phyloP scores from a whole-genome alignment of 768 basidiomycete species.

The Trametes meyenii region DNA sequence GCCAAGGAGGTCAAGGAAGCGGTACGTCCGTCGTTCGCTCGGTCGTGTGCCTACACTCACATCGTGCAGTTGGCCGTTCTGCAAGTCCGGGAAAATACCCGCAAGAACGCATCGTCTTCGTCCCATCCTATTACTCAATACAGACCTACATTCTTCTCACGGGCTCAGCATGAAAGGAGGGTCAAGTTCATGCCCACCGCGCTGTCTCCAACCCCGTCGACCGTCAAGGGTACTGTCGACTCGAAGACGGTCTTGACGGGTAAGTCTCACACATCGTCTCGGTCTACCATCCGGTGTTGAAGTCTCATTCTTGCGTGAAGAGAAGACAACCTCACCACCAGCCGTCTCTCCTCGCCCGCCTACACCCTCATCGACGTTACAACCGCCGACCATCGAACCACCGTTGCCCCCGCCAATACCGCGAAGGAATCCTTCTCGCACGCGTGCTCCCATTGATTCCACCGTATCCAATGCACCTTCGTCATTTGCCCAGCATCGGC shows the following conservation, averaged over 20 bases:
- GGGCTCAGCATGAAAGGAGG: slow-evolving; percentile 35
- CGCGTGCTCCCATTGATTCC: slow-evolving; percentile 1
- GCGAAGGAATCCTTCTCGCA: slow-evolving; percentile 8
- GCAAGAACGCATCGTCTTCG: slow-evolving; percentile 39
- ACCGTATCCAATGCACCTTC: slow-evolving; percentile 9
- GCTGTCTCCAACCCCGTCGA: slow-evolving; percentile 19
- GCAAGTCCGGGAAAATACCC: slow-evolving; percentile 43
- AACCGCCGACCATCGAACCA: slow-evolving; percentile 7
- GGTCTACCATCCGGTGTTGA: not conserved
- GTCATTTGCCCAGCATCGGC: slow-evolving; percentile 8
- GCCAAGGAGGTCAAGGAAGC: slow-evolving; percentile 35
- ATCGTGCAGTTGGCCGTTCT: slow-evolving; percentile 30
- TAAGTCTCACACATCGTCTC: not conserved
- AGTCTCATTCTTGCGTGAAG: not conserved
- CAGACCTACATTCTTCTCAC: slow-evolving; percentile 31
- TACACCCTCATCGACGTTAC: not conserved
- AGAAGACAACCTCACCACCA: slow-evolving; percentile 3
- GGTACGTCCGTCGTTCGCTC: slow-evolving; percentile 26
- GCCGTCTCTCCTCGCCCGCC: not conserved
- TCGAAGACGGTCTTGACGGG: slow-evolving; percentile 1
- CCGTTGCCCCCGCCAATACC: slow-evolving; percentile 16
- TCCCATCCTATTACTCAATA: slow-evolving; percentile 28
- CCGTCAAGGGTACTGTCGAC: slow-evolving; percentile 11
- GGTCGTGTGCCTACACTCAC: not conserved
- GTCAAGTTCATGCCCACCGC: slow-evolving; percentile 42